A percentile compares a stretch with the other conserved stretches of the same genome.
phyloP scores from a whole-genome alignment of 768 basidiomycete species.

The Termitomyces sp. region DNA sequence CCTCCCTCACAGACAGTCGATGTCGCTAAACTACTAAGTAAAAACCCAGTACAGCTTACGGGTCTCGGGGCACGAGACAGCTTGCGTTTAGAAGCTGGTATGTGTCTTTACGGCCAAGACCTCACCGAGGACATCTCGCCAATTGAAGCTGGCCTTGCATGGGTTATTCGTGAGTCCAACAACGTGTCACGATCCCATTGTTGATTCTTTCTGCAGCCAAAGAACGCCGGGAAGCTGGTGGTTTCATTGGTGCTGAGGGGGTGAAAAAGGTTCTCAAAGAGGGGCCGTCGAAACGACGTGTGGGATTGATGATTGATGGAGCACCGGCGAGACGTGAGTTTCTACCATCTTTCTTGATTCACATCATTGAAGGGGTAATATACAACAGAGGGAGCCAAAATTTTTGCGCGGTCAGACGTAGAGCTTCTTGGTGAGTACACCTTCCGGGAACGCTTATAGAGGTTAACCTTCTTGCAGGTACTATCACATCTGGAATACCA shows the following conservation, averaged over 20 bases:
- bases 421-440: slow-evolving; percentile 59
- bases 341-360: background rate
- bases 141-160: slow-evolving; percentile 86
- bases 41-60: slow-evolving; percentile 71
- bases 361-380: background rate
- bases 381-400: slow-evolving; percentile 69
- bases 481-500: slow-evolving; percentile 92
- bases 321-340: slow-evolving; percentile 79
- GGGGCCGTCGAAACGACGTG: slow-evolving; percentile 71
- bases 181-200: background rate
- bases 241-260: slow-evolving; percentile 76
- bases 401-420: slow-evolving; percentile 51
- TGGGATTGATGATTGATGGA: slow-evolving; percentile 80
- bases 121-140: slow-evolving; percentile 84
- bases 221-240: slow-evolving; percentile 64
- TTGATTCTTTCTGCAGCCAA: slow-evolving; percentile 52
- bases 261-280: slow-evolving; percentile 77
- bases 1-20: slow-evolving; percentile 73
- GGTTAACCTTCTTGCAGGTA: slow-evolving; percentile 38
- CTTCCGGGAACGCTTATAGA: background rate
- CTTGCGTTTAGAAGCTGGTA: slow-evolving; percentile 91
- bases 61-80: slow-evolving; percentile 94
- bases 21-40: slow-evolving; percentile 63
- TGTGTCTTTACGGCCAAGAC: slow-evolving; percentile 96
- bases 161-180: slow-evolving; percentile 78